Evolutionary conservation across 1,284 basidiomycete genomes (phyloP), one percentile per base, ranked within the genome.

Genomic region (Tilletia caries): DNA sequence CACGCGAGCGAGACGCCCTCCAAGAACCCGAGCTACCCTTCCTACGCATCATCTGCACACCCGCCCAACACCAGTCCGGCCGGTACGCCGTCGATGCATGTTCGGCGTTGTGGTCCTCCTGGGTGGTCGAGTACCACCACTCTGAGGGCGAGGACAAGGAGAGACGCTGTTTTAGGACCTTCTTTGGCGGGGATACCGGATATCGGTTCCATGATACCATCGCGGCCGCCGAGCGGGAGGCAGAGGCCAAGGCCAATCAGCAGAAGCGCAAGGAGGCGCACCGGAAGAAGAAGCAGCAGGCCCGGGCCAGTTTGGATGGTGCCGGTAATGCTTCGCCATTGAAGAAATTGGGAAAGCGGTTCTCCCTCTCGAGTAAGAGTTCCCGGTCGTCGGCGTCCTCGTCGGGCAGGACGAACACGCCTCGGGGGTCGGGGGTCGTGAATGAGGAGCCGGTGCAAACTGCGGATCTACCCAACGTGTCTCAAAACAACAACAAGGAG

Each of bases 161-260:
- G 23, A n/a, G n/a, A n/a, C n/a, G n/a, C n/a, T 32, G 64, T 18
- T 82, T 79, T 23, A 69, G 71, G 18, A 68, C 75, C 32, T 82
- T 75, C 70, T 82, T 82, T 32, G 80, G 79, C 23, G 81, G 81
- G 18, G 81, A 82, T 50, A 79, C 81, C 0, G 81, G 81, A 23
- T 81, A 72, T 67, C 78, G 77, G 6, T 76, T 82, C 60, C 79
- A 77, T 54, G 70, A 73, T 23, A 67, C 67, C 0, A 66, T 66
- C 18, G 27, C 75, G 70, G 15, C 29, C 68, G 6, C 75, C 71
- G 20, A 71, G 67, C 4, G 25, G n/a, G 54, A 23, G 46, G 33
- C 8, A 70, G 68, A 34, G 44, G 72, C 29, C 54, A 72, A 44
- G 64, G 44, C 3, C 37, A 50, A 33, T 60, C 67, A 3, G 33